Evolutionary conservation across 352 stramenopile genomes (phyloP), one percentile per base, ranked within the genome.

Genomic region (Globisporangium viniferum): DNA sequence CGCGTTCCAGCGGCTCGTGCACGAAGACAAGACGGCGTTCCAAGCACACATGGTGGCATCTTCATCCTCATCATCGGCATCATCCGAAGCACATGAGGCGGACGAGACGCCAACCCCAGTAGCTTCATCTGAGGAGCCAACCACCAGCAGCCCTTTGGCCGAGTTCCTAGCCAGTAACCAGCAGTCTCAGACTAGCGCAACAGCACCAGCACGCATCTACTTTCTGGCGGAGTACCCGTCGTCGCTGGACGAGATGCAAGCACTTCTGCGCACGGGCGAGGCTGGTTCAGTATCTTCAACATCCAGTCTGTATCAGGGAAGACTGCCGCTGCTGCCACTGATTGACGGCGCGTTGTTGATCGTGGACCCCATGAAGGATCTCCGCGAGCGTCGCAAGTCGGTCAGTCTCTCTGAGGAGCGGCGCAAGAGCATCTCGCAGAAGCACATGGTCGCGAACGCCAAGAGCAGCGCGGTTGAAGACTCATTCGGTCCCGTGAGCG

Each of bases 281-380:
- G 51, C 59, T n/a, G 76, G 59, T 0, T 24, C 24, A 24, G 24
- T 35, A 35, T 36, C 48, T 24, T 3, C 44, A 2, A 20, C 14
- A 20, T 20, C 39, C 18, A 3, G 18, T 67, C 61, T 54, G 6
- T 31, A 36, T 12, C 59, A 55, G 20, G 48, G 35, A 9, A 24
- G 63, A 59, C 59, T 82, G 1, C 75, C 85, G 2, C 46, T 90
- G 5, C 60, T 90, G 2, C 78, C 82, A 5, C 66, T 93, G 15
- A 76, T 93, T 14, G 86, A 93, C 33, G 81, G 86, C 5, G 67
- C 84, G 2, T 33, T 93, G 6, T 46, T 90, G 14, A 24, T 93
- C 12, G 65, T 78, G 5, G 77, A 89, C 18, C 61, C 72, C 0
- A 33, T 60, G 7, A 72, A 59, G 36, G 76, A 72, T 31, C 62